Evolutionary conservation across 805 yeast genomes (phyloP).

Genomic region (Teunomyces cretensis): DNA sequence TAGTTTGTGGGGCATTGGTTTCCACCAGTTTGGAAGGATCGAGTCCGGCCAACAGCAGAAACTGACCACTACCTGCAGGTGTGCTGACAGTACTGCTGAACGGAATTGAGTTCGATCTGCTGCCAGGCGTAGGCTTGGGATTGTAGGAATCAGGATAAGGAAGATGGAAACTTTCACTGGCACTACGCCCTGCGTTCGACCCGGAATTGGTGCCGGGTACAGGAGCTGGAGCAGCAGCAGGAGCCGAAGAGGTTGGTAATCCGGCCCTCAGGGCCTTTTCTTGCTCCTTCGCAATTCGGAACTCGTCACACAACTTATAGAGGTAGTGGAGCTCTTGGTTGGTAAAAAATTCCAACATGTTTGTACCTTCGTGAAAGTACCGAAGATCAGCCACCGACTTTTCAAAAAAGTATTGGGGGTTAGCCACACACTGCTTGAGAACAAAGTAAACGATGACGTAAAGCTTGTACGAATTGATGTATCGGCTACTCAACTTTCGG

Average conservation of each 20-base stretch:
- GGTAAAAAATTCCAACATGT: conserved; percentile 38
- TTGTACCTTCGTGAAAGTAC: conserved; percentile 37
- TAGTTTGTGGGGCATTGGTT: neutral
- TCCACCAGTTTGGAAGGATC: neutral
- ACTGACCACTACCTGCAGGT: neutral
- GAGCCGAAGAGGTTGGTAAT: neutral
- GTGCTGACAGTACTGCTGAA: neutral
- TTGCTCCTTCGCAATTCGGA: conserved; percentile 35
- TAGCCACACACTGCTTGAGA: conserved; percentile 40
- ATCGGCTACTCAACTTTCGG: conserved; percentile 33
- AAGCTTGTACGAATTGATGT: conserved; percentile 40
- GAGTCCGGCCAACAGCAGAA: neutral
- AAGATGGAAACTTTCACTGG: neutral
- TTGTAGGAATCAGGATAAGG: neutral
- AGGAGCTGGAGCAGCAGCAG: neutral
- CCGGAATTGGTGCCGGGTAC: neutral
- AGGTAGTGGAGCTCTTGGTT: conserved; percentile 35
- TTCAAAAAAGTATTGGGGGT: conserved; percentile 36
- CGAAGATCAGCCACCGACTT: conserved; percentile 24
- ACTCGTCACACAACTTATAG: conserved; percentile 39
- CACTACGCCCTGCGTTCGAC: neutral
- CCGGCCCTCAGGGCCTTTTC: conserved; percentile 9
- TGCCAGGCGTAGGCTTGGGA: neutral
- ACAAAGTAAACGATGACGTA: conserved; percentile 43
- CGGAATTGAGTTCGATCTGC: neutral